Base-by-base conservation (phyloP, 78 protist genomes). In the Protostelium mycophagum region DNA sequence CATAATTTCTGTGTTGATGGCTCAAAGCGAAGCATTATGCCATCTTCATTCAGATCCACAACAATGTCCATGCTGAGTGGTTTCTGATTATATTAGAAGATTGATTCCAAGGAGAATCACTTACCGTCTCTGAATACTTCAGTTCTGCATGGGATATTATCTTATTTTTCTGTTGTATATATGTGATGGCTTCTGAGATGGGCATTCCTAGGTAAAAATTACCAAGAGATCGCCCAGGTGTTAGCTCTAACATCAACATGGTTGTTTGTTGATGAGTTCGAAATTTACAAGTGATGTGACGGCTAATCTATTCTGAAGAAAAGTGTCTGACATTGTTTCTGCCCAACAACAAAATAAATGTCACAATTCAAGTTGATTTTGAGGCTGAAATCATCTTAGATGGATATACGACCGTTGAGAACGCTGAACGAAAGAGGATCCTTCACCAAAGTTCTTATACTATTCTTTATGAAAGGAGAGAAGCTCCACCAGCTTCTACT, bases 61-160 rank as follows among this genome's bases (percentile, higher is more conserved):
- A 93, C 92, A 29, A 93, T 84, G 89, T 93, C 95, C 28, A 87
- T 38, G 38, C 92, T 87, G 83, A 93, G 36, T n/a, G 95, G 95
- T 37, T 93, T 92, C 95, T 93, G 36, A 36, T 85, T 0, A 51
- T 1, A 83, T 28, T 1, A 5, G 38, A 25, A 9, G 73, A 85
- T 16, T 85, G 34, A 25, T 16, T 85, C 16, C 86, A 1, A 28
- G 36, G 0, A 28, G 25, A 31, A 28, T 63, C 36, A 86, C 93
- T 38, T 84, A 91, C 94, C 86, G 90, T 36, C 63, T 91, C 94
- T 88, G 89, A 89, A 63, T 89, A 91, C 31, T 89, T 91, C 34
- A 91, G 89, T 28, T 91, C 91, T 0, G 86, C 94, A 34, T 63
- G 89, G 34, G 86, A 37, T 85, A 91, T 91, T 28, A 38, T 63